Evolutionary conservation across 1,284 basidiomycete genomes (phyloP).

Genomic region (Irpex sp.): DNA sequence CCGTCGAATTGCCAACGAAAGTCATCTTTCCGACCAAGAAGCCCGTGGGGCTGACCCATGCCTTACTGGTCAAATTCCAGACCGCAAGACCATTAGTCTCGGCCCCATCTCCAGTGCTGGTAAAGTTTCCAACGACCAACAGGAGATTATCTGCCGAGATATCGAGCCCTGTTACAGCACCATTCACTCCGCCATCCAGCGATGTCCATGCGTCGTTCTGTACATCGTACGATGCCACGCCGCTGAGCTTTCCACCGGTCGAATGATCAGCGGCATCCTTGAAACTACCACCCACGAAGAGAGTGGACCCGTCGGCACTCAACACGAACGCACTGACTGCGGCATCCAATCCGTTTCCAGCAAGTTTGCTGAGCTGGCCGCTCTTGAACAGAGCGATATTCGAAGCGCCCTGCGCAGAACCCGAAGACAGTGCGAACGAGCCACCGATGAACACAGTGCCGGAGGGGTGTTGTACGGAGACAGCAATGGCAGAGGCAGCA

Average conservation of each 20-base stretch:
- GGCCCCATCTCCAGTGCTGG: conserved; percentile 36
- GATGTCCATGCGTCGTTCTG: conserved; percentile 64
- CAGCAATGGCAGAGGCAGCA: conserved; percentile 40
- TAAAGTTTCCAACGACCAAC: conserved; percentile 77
- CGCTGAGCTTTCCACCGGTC: conserved; percentile 49
- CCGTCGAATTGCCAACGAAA: conserved; percentile 62
- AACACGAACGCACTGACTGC: conserved; percentile 66
- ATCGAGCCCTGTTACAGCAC: conserved; percentile 62
- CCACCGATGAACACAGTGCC: conserved; percentile 77
- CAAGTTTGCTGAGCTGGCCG: conserved; percentile 51
- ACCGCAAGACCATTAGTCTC: conserved; percentile 64
- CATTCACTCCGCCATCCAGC: conserved; percentile 77
- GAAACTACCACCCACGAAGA: conserved; percentile 89
- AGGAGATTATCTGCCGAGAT: conserved; percentile 49
- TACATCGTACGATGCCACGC: conserved; percentile 79
- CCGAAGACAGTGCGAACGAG: conserved; percentile 62
- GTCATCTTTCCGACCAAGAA: conserved; percentile 74
- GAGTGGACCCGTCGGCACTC: conserved; percentile 41
- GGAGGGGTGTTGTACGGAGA: conserved; percentile 64
- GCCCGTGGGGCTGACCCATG: conserved; percentile 74
- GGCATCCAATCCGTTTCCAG: conserved; percentile 71
- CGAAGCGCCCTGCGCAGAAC: conserved; percentile 49
- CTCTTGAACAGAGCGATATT: conserved; percentile 77
- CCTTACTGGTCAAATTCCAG: conserved; percentile 64
- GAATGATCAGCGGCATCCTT: conserved; percentile 59